phyloP scores from a whole-genome alignment of 83 land plant species.

The Thuja plicata region DNA sequence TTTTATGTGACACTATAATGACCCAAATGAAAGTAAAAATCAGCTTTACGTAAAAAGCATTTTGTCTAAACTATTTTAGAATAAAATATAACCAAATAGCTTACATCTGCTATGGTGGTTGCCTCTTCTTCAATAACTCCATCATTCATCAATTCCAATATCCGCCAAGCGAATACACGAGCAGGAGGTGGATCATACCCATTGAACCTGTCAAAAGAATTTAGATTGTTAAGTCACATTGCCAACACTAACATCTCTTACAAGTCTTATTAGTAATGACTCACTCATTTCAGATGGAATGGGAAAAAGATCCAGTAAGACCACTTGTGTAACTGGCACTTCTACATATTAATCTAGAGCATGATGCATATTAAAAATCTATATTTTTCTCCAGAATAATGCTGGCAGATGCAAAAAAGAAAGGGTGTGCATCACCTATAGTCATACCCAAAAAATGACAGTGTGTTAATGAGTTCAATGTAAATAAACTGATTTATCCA shows the following conservation, averaged over 20 bases:
- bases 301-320: neutral
- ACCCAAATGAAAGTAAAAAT: neutral
- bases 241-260: neutral
- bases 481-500: neutral
- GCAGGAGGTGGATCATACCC: constrained; percentile 73
- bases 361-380: neutral
- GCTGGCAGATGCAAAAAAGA: neutral
- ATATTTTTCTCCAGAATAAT: neutral
- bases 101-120: constrained; percentile 73
- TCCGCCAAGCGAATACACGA: constrained; percentile 76
- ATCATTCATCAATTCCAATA: constrained; percentile 63
- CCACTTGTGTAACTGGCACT: neutral
- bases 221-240: neutral
- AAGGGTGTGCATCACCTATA: neutral
- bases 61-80: neutral
- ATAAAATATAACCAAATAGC: constrained; percentile 3
- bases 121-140: constrained; percentile 68
- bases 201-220: constrained; percentile 44
- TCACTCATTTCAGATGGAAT: neutral
- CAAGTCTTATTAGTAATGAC: neutral
- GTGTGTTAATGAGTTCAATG: neutral
- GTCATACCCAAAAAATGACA: neutral
- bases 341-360: neutral
- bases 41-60: neutral
- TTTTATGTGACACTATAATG: neutral